Conservation (phyloP, 2,329 filamentous ascomycete genomes). For the Botryotinia calthae region DNA sequence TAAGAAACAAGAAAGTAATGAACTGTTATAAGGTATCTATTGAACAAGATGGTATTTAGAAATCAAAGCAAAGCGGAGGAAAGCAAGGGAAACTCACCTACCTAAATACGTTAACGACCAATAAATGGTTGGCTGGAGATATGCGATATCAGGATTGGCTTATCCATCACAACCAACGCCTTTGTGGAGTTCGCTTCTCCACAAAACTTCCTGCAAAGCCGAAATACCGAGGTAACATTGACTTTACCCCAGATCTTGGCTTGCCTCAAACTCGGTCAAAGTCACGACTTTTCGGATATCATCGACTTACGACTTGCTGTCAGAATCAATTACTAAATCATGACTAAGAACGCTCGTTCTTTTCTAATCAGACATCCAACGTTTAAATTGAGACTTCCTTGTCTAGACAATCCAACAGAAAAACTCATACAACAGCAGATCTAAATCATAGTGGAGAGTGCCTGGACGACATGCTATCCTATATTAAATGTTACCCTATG, state of each 20-base stretch:
- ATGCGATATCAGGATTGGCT: neutral
- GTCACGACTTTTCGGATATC: neutral
- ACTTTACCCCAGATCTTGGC: slow-evolving; percentile 4
- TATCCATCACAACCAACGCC: neutral
- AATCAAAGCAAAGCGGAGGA: neutral
- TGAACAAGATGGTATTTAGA: neutral
- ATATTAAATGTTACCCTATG: neutral
- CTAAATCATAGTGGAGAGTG: neutral
- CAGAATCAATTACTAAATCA: neutral
- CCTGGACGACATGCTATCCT: neutral
- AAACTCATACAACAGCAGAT: neutral
- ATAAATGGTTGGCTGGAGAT: neutral
- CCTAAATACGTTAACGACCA: neutral
- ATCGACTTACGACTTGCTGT: neutral
- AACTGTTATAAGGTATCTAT: neutral
- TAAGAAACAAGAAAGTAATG: neutral
- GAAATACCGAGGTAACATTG: slow-evolving; percentile 10
- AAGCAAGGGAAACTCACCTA: neutral
- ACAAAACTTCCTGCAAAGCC: neutral
- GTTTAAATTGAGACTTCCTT: neutral
- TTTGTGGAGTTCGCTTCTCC: neutral
- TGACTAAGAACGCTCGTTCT: neutral
- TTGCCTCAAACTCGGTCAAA: neutral
- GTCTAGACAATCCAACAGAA: neutral
- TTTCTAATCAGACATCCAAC: neutral